phyloP scores from a whole-genome alignment of 257 asterid genomes.

The Apocynum venetum region DNA sequence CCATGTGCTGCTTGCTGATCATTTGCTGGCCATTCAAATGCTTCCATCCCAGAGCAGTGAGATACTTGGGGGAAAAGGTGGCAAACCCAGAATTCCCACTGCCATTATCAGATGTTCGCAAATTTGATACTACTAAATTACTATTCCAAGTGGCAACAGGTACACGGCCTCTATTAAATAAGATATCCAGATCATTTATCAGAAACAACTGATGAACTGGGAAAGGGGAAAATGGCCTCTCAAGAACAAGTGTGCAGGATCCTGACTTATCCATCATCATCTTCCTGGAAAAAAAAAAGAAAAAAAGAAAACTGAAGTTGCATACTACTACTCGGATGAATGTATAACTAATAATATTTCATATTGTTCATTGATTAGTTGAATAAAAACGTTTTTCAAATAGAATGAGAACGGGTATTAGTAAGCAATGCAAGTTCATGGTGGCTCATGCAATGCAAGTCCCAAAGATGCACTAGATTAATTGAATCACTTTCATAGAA shows the following conservation, averaged over 20 bases:
- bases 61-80: conserved; percentile 64
- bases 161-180: conserved; percentile 77
- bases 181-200: conserved; percentile 54
- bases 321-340: background rate
- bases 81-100: conserved; percentile 76
- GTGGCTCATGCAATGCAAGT: background rate
- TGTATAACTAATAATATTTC: background rate
- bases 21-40: conserved; percentile 40
- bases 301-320: conserved; percentile 11
- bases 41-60: conserved; percentile 69
- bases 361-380: background rate
- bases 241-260: conserved; percentile 77
- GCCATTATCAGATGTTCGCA: conserved; percentile 40
- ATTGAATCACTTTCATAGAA: background rate
- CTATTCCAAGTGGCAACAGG: conserved; percentile 79
- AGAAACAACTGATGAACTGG: conserved; percentile 70
- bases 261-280: conserved; percentile 59
- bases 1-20: conserved; percentile 29
- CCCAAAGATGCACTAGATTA: background rate
- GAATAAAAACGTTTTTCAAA: background rate
- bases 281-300: conserved; percentile 51
- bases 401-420: background rate
- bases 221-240: conserved; percentile 84
- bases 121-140: conserved; percentile 40
- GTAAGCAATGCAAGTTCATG: background rate